These are phyloP conservation scores for Rhipidocladum racemiflorum DNA, from an alignment of 176 grass and related monocot species.

Conservation along the genomic window DNA sequence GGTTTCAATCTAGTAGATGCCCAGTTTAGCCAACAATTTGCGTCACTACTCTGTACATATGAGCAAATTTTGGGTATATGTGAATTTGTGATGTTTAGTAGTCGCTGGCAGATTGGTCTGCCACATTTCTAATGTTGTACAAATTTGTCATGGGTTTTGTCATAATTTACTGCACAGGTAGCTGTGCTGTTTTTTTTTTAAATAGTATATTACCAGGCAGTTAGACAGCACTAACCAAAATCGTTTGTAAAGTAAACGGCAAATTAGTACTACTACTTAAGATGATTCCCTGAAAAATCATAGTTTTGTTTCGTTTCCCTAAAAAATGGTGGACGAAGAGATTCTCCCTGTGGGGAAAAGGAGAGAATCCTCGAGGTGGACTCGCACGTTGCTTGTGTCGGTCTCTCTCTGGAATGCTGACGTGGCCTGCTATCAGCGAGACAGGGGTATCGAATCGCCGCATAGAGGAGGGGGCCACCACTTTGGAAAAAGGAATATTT, in stretches of 20 bases:
- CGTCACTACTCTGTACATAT: neutral
- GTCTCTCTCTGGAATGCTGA: neutral
- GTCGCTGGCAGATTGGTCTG: neutral
- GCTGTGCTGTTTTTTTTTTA: neutral
- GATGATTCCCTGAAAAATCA: neutral
- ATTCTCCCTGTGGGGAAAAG: neutral
- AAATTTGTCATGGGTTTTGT: neutral
- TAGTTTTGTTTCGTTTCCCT: neutral
- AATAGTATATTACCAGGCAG: neutral
- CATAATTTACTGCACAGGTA: no score
- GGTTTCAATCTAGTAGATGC: neutral
- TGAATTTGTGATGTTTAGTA: neutral
- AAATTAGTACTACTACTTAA: neutral
- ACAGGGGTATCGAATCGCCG: constrained; percentile 37
- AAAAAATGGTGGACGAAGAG: neutral
- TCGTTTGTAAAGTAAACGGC: neutral
- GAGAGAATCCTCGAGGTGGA: constrained; percentile 28
- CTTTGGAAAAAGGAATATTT: neutral
- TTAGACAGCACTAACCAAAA: neutral
- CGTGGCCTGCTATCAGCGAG: constrained; percentile 16
- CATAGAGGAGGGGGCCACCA: constrained; percentile 18
- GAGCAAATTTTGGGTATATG: neutral
- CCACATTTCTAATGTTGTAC: neutral
- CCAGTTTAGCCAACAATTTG: neutral
- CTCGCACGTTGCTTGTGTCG: constrained; percentile 22